Evolutionary conservation across 2,329 filamentous ascomycete species (phyloP).

Genomic region (Pyrenophora teres): DNA sequence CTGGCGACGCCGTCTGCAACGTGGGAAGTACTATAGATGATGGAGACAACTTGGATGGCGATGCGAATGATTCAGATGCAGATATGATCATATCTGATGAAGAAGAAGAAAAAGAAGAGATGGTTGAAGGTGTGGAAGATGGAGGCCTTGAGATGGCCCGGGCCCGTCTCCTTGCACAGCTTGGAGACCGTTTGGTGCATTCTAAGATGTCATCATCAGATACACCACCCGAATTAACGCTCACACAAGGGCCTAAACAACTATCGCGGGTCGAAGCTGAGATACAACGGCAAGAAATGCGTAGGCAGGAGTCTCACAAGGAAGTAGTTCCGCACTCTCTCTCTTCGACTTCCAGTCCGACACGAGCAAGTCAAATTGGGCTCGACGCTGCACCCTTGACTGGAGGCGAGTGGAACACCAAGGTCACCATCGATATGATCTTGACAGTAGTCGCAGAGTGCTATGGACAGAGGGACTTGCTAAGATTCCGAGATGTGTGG

Average conservation of each 20-base stretch:
- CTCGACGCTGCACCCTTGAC: constrained; percentile 1
- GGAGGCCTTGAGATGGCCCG: constrained; percentile 56
- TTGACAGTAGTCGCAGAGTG: constrained; percentile 84
- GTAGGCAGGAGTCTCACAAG: constrained; percentile 6
- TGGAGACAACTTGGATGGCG: constrained; percentile 1
- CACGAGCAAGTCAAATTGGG: not conserved
- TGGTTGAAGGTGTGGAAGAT: constrained; percentile 11
- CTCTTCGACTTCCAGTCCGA: not conserved
- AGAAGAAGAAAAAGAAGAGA: constrained; percentile 23
- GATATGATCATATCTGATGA: constrained; percentile 32
- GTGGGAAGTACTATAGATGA: not conserved
- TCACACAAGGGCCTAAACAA: not conserved
- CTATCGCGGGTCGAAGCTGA: constrained; percentile 30
- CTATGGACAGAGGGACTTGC: constrained; percentile 85
- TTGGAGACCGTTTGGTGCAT: constrained; percentile 42
- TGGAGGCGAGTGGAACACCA: constrained; percentile 54
- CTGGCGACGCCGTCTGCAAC: not conserved
- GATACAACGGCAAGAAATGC: constrained; percentile 24
- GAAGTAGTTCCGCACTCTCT: not conserved
- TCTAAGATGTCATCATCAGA: constrained; percentile 15
- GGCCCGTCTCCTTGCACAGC: constrained; percentile 51
- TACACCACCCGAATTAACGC: not conserved
- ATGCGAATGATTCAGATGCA: constrained; percentile 15
- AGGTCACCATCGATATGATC: constrained; percentile 88
- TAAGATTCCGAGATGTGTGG: constrained; percentile 68